Evolutionary conservation across 2,329 filamentous ascomycete species (phyloP).

Genomic region (Colletotrichum higginsianum): DNA sequence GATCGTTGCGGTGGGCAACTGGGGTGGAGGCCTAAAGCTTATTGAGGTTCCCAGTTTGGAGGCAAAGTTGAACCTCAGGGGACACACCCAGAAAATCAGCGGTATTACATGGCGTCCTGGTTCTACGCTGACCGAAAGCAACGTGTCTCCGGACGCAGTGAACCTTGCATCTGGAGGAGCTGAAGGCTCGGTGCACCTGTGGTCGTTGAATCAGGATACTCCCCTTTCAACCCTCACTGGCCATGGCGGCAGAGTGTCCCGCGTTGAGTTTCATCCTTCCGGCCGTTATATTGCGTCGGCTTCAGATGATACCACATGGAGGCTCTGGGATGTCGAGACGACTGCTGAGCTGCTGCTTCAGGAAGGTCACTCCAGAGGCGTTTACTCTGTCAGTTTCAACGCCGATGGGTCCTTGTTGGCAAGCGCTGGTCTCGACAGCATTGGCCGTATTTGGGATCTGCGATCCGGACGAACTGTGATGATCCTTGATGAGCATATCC

Average conservation of each 20-base stretch:
- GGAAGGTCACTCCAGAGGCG: constrained; percentile 94
- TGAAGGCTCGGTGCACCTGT: constrained; percentile 89
- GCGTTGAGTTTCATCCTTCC: constrained; percentile 94
- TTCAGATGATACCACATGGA: constrained; percentile 96
- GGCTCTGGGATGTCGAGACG: constrained; percentile 93
- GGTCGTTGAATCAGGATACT: constrained; percentile 89
- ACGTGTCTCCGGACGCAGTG: constrained; percentile 79
- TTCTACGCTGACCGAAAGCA: constrained; percentile 79
- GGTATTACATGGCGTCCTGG: constrained; percentile 93
- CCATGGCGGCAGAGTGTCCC: constrained; percentile 88
- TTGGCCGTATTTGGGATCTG: constrained; percentile 95
- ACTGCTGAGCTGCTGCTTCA: constrained; percentile 88
- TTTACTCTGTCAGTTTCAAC: constrained; percentile 92
- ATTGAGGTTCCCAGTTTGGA: constrained; percentile 87
- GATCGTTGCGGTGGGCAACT: constrained; percentile 90
- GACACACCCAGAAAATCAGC: constrained; percentile 90
- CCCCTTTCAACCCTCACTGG: constrained; percentile 87
- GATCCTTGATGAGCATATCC: constrained; percentile 88
- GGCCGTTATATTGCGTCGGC: constrained; percentile 92
- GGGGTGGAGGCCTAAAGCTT: constrained; percentile 90
- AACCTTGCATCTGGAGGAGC: constrained; percentile 94
- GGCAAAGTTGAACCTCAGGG: constrained; percentile 81
- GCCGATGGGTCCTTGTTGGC: constrained; percentile 91
- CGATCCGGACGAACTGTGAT: constrained; percentile 94
- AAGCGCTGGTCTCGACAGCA: constrained; percentile 93